A percentile compares a stretch with the other conserved stretches of the same genome.
Conservation (phyloP, 148 eudicot species). For the Dysphania ambrosioides region DNA sequence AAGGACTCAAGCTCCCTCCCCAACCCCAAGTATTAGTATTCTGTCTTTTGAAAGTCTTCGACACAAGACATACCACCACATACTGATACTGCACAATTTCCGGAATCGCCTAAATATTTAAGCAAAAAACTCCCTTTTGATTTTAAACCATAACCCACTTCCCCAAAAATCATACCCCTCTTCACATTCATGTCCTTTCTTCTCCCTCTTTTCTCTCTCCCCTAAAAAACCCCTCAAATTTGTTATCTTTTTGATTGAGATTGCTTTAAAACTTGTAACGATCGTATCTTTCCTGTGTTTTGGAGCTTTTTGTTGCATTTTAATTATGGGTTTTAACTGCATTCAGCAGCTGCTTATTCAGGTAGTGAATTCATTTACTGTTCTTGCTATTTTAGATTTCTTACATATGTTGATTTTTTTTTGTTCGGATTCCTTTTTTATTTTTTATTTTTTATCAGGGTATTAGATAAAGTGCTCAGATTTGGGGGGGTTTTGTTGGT, state of each 20-base stretch:
- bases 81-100: conserved; percentile 18
- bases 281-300: conserved; percentile 10
- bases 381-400: too few species aligned
- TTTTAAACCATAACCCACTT: conserved; percentile 19
- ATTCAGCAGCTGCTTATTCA: conserved; percentile 16
- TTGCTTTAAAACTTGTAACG: not conserved
- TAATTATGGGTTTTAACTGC: conserved; percentile 21
- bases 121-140: conserved; percentile 13
- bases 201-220: conserved; percentile 10
- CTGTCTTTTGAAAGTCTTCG: not conserved
- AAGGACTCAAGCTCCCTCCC: too few species aligned
- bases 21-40: not conserved
- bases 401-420: too few species aligned
- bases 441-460: conserved; percentile 14
- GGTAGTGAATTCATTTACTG: not conserved
- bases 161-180: conserved; percentile 20
- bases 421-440: not conserved
- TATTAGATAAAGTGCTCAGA: conserved; percentile 7
- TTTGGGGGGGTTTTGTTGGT: conserved; percentile 21
- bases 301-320: not conserved
- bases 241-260: not conserved
- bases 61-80: not conserved
- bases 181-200: conserved; percentile 3
- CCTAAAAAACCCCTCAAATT: conserved; percentile 13
- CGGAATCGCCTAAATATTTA: not conserved